phyloP scores from a whole-genome alignment of 2,329 filamentous ascomycete species.

The Fusarium mexicanum region DNA sequence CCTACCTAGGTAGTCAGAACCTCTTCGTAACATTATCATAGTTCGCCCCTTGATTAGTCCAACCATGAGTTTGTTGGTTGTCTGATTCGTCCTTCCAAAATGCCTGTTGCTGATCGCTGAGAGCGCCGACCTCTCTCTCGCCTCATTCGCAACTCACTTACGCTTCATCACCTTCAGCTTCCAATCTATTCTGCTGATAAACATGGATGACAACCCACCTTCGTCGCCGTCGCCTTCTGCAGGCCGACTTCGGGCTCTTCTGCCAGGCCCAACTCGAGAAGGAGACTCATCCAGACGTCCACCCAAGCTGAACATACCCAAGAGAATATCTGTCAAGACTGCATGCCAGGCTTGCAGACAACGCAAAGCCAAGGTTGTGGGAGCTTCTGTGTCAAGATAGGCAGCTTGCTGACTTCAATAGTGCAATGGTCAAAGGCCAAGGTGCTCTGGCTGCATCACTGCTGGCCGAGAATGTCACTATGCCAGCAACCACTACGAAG shows the following conservation, averaged over 20 bases:
- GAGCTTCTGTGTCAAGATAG: not conserved
- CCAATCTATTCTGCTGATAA: not conserved
- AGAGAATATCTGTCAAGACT: constrained; percentile 17
- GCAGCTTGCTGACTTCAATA: not conserved
- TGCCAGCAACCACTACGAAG: constrained; percentile 8
- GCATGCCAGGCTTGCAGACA: constrained; percentile 29
- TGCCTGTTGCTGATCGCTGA: not conserved
- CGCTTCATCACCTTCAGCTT: not conserved
- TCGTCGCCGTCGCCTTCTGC: not conserved
- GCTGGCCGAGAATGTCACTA: constrained; percentile 20
- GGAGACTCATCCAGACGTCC: not conserved
- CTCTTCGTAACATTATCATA: not conserved
- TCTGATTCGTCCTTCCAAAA: not conserved
- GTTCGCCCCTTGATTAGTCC: not conserved
- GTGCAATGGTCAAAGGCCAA: constrained; percentile 26
- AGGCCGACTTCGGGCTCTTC: constrained; percentile 1
- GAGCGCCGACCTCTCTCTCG: not conserved
- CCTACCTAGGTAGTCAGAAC: not conserved
- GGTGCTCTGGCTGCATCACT: constrained; percentile 12
- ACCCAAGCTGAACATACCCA: constrained; percentile 19
- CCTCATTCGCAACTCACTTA: not conserved
- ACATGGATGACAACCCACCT: constrained; percentile 4
- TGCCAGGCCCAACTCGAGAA: constrained; percentile 10
- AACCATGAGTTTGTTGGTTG: not conserved
- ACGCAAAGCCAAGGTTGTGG: constrained; percentile 24